A percentile compares a stretch with the other conserved stretches of the same genome.
phyloP scores from a whole-genome alignment of 2,329 filamentous ascomycete genomes.

The Sclerotinia nivalis region DNA sequence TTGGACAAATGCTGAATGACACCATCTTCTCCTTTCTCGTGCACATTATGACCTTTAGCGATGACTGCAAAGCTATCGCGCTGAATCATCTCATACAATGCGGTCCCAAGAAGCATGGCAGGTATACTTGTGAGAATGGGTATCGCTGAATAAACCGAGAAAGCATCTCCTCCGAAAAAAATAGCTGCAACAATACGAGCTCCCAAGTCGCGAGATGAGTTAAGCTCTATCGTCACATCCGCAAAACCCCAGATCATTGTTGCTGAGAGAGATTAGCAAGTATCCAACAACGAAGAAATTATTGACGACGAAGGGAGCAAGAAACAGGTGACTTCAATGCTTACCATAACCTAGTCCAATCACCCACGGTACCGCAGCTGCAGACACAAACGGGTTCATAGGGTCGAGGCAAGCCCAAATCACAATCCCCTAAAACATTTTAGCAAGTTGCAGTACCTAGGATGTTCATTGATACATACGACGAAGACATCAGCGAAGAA shows the following conservation, averaged over 20 bases:
- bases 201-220: slow-evolving; percentile 60
- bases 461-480: slow-evolving; percentile 23
- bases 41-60: slow-evolving; percentile 49
- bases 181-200: slow-evolving; percentile 59
- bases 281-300: background rate
- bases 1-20: slow-evolving; percentile 47
- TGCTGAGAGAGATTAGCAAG: slow-evolving; percentile 43
- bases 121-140: slow-evolving; percentile 57
- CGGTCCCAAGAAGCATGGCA: slow-evolving; percentile 56
- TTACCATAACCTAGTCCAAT: slow-evolving; percentile 53
- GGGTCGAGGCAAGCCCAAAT: slow-evolving; percentile 61
- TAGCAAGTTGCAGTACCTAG: slow-evolving; percentile 1
- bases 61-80: slow-evolving; percentile 55
- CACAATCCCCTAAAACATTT: slow-evolving; percentile 45
- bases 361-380: slow-evolving; percentile 51
- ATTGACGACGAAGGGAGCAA: background rate
- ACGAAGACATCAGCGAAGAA: slow-evolving; percentile 61
- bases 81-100: slow-evolving; percentile 56
- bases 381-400: slow-evolving; percentile 56
- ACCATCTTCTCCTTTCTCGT: slow-evolving; percentile 54
- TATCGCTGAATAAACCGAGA: slow-evolving; percentile 54
- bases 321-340: background rate
- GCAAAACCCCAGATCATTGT: slow-evolving; percentile 55
- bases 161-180: slow-evolving; percentile 55
- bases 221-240: slow-evolving; percentile 55